Base-by-base conservation (phyloP, 106 monocot genomes). In the Apostasia shenzhenica region DNA sequence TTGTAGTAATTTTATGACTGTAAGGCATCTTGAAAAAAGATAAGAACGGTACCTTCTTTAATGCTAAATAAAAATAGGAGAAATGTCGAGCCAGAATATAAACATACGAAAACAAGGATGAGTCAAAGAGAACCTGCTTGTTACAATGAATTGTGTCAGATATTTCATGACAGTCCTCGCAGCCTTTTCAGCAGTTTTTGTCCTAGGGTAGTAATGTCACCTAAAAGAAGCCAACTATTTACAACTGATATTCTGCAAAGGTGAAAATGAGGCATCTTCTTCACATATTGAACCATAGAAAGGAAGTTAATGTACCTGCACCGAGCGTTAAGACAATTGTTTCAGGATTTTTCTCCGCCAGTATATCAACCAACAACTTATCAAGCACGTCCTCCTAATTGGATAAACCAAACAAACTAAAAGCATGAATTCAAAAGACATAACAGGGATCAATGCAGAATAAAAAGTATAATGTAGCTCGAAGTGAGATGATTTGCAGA, bases 131-230 rank as follows among this genome's bases (percentile, higher is more conserved):
- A 26, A 26, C 26, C 26, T 26, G 26, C 1, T n/a, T 39, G 4
- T 62, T 62, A 13, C 1, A 26, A 3, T 55, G 11, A 1, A 44
- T 62, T n/a, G 4, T 68, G 42, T 43, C n/a, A 37, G 14, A 72
- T 39, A 68, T 61, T 68, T 61, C 42, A 75, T 48, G 37, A 54
- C 41, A 44, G 69, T 70, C 26, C 7, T 9, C 66, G 68, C 79
- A 79, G 58, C 51, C 74, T 57, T 45, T 50, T 45, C 5, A 79
- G 69, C 8, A 79, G 52, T 64, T 69, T 50, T 39, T 69, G 74
- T 43, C 79, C 79, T 5, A 79, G 50, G n/a, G 69, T 55, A 64
- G 69, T 57, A 41, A 79, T 74, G 41, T 79, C 79, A 73, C 63
- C 79, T 79, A 49, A 53, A 54, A 13, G 45, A 54, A 40, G 14